Evolutionary conservation across 371 early-diverging fungal genomes (phyloP).

Genomic region (Syncephalastrum sp.): DNA sequence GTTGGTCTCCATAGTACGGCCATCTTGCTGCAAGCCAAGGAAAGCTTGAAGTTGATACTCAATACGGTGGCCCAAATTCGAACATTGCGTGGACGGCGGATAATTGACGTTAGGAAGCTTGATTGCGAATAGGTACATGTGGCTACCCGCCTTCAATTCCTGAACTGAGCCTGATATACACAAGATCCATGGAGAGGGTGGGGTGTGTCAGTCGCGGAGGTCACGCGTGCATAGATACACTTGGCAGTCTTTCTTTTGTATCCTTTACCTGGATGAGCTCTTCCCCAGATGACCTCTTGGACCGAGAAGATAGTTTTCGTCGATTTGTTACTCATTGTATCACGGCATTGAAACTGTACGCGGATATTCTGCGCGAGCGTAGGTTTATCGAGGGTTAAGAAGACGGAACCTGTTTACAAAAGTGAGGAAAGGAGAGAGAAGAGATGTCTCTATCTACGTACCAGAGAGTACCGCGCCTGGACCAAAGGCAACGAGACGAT

Average conservation of each 20-base stretch:
- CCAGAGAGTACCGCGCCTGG: slow-evolving; percentile 47
- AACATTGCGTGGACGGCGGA: slow-evolving; percentile 37
- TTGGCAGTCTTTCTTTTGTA: background rate
- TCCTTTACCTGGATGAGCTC: slow-evolving; percentile 10
- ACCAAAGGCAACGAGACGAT: slow-evolving; percentile 41
- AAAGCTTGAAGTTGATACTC: slow-evolving; percentile 40
- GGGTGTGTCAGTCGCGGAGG: no score
- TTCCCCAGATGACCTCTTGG: slow-evolving; percentile 29
- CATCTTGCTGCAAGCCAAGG: slow-evolving; percentile 19
- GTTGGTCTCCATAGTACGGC: slow-evolving; percentile 15
- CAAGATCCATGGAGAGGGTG: no score
- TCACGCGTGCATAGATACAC: background rate
- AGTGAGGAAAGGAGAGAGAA: background rate
- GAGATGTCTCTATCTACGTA: slow-evolving; percentile 11
- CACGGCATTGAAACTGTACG: slow-evolving; percentile 31
- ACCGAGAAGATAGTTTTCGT: slow-evolving; percentile 32
- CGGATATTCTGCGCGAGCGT: slow-evolving; percentile 24
- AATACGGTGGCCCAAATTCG: slow-evolving; percentile 33
- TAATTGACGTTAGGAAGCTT: slow-evolving; percentile 43
- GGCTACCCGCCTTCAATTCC: slow-evolving; percentile 28
- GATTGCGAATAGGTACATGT: slow-evolving; percentile 49
- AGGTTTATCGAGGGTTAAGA: slow-evolving; percentile 33
- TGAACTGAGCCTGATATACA: background rate
- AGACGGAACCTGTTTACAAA: slow-evolving; percentile 30
- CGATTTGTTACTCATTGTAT: slow-evolving; percentile 2